Evolutionary conservation across 352 stramenopile genomes (phyloP), one percentile per base, ranked within the genome.

Genomic region (Phytopythium ostracodes): DNA sequence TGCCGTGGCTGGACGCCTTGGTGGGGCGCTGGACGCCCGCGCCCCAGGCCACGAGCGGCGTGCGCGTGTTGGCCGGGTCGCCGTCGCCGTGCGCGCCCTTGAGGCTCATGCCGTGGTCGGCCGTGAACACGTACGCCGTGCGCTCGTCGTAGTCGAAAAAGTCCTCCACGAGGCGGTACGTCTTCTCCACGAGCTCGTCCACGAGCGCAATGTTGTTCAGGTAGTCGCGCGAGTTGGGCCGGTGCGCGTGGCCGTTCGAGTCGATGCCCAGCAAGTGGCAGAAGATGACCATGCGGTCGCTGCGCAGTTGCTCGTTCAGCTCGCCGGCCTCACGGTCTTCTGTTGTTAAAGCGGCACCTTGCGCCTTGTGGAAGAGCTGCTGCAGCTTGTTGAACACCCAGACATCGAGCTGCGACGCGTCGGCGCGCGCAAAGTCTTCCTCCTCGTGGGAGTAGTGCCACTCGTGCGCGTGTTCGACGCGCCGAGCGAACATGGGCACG

Each of bases 201-300:
- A 96, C 85, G 7, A 92, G 68, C 20, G 79, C 84, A 56, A 94
- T 92, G 65, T 96, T 96, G 40, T 85, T 68, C n/a, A 93, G 64
- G 70, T 96, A 94, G 49, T 94, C 78, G 31, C 65, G 70, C 15
- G 87, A 91, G 44, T 84, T 75, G 2, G 87, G 87, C 27, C 87
- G 84, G 73, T 93, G 81, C 22, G 83, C 84, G 60, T 96, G 87
- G 40, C 87, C 87, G 70, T 96, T 96, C 29, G 84, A 90, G 64
- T 96, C 87, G 57, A 94, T 92, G 52, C 87, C 87, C 25, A 96
- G 73, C 56, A 90, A 88, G 49, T 94, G 87, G 49, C 81, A 89
- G 62, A 96, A 96, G 35, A 94, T 73, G 25, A 96, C 55, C 11
- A 93, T 70, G 36, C 81, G 68, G 22, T 75, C 60, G 0, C 42